Conservation (phyloP, 78 protist species). For the Parvularia atlantis region DNA sequence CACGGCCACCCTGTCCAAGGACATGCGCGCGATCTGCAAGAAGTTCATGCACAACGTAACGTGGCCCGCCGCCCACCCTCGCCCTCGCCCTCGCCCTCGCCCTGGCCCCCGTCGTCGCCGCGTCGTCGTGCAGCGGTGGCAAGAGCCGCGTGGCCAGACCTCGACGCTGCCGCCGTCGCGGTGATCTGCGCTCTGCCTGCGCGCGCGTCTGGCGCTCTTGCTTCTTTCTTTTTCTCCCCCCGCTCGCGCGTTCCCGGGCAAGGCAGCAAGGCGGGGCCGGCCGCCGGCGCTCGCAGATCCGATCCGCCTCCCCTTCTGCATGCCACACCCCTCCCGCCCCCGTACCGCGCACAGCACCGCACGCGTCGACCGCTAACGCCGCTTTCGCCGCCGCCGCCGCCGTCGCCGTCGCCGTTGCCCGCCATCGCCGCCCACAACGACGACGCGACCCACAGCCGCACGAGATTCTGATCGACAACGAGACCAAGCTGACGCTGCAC, state of each 20-base stretch:
- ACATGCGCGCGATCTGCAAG: conserved; percentile 66
- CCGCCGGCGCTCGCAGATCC: not conserved
- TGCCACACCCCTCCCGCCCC: not conserved
- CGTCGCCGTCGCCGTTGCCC: too few species aligned
- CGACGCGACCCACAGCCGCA: too few species aligned
- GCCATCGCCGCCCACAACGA: too few species aligned
- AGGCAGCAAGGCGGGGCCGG: not conserved
- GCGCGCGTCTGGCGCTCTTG: not conserved
- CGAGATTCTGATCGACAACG: conserved; percentile 87
- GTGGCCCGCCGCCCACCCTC: too few species aligned
- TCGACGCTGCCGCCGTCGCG: not conserved
- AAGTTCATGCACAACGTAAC: conserved; percentile 79
- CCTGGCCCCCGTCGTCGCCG: not conserved
- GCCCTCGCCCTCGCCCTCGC: too few species aligned
- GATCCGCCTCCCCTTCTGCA: not conserved
- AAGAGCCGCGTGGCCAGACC: too few species aligned
- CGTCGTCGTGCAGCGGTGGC: too few species aligned
- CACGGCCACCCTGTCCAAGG: conserved; percentile 95
- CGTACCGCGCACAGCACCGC: not conserved
- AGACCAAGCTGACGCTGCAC: conserved; percentile 87
- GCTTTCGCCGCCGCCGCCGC: too few species aligned
- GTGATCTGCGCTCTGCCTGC: too few species aligned
- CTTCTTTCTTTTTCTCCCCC: not conserved
- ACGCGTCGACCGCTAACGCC: not conserved
- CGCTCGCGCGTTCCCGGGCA: not conserved